Conservation (phyloP, 768 basidiomycete species). For the Chalciporus pseudorubinellus region DNA sequence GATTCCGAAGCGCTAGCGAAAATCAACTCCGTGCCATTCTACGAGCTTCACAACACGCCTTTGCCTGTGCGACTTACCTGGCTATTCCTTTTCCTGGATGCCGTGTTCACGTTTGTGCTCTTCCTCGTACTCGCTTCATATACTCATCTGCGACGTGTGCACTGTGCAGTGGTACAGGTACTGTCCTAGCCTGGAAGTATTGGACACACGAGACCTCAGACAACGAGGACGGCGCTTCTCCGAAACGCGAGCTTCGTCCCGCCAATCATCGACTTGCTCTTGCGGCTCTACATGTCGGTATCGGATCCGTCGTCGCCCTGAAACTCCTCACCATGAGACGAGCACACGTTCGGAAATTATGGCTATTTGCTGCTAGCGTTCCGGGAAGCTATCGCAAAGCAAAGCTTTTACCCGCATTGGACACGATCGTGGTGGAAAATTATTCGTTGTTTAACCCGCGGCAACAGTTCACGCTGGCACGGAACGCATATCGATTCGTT, state of each 20-base stretch:
- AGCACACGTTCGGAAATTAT: conserved; percentile 29
- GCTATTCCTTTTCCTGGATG: conserved; percentile 29
- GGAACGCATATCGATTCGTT: conserved; percentile 22
- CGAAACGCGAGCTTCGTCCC: conserved; percentile 28
- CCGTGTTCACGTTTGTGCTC: conserved; percentile 29
- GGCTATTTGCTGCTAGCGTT: conserved; percentile 29
- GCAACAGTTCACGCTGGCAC: conserved; percentile 24
- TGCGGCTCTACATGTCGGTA: conserved; percentile 25
- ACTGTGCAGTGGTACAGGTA: conserved; percentile 25
- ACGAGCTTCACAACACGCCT: conserved; percentile 20
- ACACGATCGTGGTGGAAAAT: conserved; percentile 26
- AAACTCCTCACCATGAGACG: conserved; percentile 27
- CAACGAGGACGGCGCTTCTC: conserved; percentile 12
- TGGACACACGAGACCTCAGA: conserved; percentile 22
- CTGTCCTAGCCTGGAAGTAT: conserved; percentile 27
- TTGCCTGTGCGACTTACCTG: conserved; percentile 24
- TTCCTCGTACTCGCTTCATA: not conserved
- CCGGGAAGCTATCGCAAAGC: conserved; percentile 20
- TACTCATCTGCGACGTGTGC: not conserved
- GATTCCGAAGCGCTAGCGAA: conserved; percentile 17
- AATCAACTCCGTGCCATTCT: conserved; percentile 24
- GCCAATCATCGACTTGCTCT: conserved; percentile 29
- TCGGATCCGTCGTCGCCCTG: conserved; percentile 30
- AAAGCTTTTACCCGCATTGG: conserved; percentile 19
- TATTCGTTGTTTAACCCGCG: conserved; percentile 20